phyloP scores from a whole-genome alignment of 2,329 filamentous ascomycete species.

The Xenosphaeropsis pyriputrescens region DNA sequence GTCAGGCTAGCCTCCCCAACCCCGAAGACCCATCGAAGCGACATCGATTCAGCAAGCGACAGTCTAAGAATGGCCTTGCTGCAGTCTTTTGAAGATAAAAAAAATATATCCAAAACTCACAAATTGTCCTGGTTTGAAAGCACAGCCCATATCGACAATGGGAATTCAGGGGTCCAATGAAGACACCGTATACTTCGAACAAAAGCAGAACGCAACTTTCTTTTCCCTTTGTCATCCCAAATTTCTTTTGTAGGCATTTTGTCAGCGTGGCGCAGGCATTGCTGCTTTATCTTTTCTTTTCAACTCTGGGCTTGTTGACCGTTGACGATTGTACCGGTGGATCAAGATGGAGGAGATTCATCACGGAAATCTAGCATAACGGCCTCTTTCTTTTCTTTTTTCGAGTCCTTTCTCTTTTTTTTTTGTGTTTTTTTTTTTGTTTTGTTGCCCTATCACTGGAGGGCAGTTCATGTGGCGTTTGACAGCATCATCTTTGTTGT shows the following conservation, averaged over 20 bases:
- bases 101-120: not conserved
- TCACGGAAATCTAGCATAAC: no score
- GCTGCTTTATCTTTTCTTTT: no score
- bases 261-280: conserved; percentile 19
- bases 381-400: no score
- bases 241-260: conserved; percentile 17
- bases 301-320: no score
- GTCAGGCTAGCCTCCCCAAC: conserved; percentile 36
- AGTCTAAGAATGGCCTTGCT: conserved; percentile 87
- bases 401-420: no score
- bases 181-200: conserved; percentile 3
- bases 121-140: not conserved
- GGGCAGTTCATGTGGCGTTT: no score
- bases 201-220: conserved; percentile 3
- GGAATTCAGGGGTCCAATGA: conserved; percentile 1
- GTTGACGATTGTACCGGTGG: no score
- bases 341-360: no score
- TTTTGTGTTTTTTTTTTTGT: no score
- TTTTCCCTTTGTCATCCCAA: conserved; percentile 3
- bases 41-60: conserved; percentile 75
- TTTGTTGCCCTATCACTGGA: no score
- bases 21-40: conserved; percentile 29
- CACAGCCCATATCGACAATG: not conserved
- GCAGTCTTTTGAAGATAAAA: conserved; percentile 55
- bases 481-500: no score